phyloP scores from a whole-genome alignment of 169 alveolate species.

The Eimeria maxima region DNA sequence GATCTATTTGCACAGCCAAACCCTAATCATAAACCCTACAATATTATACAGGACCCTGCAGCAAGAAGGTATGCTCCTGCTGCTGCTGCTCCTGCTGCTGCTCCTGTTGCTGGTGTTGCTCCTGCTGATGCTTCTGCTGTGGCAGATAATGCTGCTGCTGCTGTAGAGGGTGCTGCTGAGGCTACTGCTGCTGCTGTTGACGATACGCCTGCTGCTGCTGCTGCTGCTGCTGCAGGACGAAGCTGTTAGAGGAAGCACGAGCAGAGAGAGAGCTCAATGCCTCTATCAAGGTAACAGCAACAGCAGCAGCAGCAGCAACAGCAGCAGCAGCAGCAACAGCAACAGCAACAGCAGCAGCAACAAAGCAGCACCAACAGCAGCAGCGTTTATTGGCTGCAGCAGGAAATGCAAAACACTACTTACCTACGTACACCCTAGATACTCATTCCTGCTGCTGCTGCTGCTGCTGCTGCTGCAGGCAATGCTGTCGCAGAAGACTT shows the following conservation, averaged over 20 bases:
- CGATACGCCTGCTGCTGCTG: not conserved
- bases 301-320: conserved; percentile 2
- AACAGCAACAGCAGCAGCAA: too few species aligned
- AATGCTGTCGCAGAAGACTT: conserved; percentile 33
- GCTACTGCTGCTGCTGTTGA: conserved; percentile 1
- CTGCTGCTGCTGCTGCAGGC: conserved; percentile 62
- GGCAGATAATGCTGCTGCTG: not conserved
- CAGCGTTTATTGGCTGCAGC: not conserved
- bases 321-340: too few species aligned
- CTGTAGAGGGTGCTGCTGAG: not conserved
- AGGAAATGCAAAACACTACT: not conserved
- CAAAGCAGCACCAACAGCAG: too few species aligned
- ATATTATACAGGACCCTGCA: too few species aligned
- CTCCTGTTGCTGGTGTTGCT: not conserved
- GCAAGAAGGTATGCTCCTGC: too few species aligned
- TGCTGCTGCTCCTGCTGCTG: conserved; percentile 50
- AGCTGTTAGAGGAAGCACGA: conserved; percentile 35
- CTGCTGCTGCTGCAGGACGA: conserved; percentile 67
- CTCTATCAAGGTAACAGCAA: conserved; percentile 4
- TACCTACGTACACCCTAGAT: not conserved
- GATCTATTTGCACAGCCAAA: too few species aligned
- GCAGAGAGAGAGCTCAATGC: conserved; percentile 19
- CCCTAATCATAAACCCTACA: too few species aligned
- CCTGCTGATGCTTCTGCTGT: not conserved
- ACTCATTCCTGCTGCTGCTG: not conserved